Evolutionary conservation across 1,284 basidiomycete genomes (phyloP).

Genomic region (Puccinia hordei): DNA sequence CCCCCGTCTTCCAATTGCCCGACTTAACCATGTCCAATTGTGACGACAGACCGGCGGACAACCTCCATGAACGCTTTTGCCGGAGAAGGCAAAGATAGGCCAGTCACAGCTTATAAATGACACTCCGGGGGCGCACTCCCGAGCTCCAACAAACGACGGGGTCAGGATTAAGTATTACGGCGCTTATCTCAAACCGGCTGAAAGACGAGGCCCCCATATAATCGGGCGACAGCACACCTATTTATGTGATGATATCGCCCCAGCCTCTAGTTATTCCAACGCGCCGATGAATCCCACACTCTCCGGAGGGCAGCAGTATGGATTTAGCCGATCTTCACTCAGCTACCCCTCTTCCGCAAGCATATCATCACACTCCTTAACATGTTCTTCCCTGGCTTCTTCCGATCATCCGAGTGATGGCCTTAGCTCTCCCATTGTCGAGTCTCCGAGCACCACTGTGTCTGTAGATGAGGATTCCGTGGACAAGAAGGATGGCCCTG

Average conservation of each 20-base stretch:
- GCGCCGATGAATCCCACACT: background rate
- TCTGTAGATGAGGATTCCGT: background rate
- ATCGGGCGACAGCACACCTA: background rate
- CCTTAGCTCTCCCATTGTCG: background rate
- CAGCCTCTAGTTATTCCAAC: background rate
- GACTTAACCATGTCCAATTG: background rate
- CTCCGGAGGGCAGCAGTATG: background rate
- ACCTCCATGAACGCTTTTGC: background rate
- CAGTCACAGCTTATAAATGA: background rate
- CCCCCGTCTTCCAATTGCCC: background rate
- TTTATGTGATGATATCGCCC: background rate
- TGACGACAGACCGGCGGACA: background rate
- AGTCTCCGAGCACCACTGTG: background rate
- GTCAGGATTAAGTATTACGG: background rate
- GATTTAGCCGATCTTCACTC: background rate
- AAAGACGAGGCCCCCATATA: background rate
- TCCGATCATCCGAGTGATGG: background rate
- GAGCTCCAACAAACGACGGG: background rate
- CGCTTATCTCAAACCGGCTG: background rate
- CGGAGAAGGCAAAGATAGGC: background rate
- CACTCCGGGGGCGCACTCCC: background rate
- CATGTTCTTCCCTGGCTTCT: background rate
- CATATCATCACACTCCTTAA: background rate
- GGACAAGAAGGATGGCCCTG: background rate
- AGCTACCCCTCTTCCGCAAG: background rate